These are phyloP conservation scores for Drechslerella coelobrocha DNA, from an alignment of 2,329 filamentous ascomycete genomes.

Conservation along the genomic window DNA sequence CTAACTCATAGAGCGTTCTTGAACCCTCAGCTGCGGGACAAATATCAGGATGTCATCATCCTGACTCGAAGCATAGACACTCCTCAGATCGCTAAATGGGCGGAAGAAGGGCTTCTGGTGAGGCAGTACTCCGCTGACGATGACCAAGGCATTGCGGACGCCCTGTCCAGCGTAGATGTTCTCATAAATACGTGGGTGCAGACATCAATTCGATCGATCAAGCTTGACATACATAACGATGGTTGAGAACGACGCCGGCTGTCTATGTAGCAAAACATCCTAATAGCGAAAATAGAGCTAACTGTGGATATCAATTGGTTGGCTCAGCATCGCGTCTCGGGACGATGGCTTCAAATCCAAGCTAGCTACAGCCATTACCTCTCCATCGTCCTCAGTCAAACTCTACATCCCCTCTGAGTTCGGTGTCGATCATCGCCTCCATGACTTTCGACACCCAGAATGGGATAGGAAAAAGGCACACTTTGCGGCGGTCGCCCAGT, in stretches of 20 bases:
- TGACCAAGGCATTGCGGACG: constrained; percentile 51
- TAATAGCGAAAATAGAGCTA: no score
- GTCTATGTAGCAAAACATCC: no score
- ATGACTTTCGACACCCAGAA: constrained; percentile 57
- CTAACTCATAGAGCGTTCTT: constrained; percentile 21
- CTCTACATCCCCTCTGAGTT: constrained; percentile 59
- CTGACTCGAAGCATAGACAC: constrained; percentile 25
- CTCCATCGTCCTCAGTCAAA: constrained; percentile 52
- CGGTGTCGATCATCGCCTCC: constrained; percentile 58
- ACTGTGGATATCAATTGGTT: not conserved
- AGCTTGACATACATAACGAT: no score
- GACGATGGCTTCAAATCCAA: constrained; percentile 42
- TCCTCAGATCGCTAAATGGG: constrained; percentile 23
- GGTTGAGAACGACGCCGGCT: no score
- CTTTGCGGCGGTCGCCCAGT: constrained; percentile 51
- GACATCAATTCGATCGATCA: not conserved
- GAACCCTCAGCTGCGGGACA: constrained; percentile 32
- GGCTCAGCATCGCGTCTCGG: constrained; percentile 17
- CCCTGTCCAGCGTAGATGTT: constrained; percentile 56
- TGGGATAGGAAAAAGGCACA: constrained; percentile 57
- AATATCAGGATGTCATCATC: constrained; percentile 44
- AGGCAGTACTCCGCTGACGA: constrained; percentile 32
- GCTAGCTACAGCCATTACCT: constrained; percentile 25
- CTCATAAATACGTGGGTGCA: constrained; percentile 56
- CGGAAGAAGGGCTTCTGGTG: constrained; percentile 12